phyloP scores from a whole-genome alignment of 306 rosid genomes.

The Notholithocarpus densiflorus region DNA sequence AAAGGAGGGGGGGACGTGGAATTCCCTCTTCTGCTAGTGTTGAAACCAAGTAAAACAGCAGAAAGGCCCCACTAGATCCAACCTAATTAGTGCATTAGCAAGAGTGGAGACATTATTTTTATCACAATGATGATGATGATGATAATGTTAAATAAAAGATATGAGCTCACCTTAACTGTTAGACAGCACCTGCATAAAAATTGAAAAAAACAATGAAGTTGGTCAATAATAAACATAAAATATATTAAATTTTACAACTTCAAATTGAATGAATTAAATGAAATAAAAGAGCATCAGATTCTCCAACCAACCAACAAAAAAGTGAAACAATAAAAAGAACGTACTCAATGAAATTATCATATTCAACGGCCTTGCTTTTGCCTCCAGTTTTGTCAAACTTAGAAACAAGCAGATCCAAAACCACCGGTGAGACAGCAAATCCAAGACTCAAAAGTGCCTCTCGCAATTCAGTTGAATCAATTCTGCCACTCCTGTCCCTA shows the following conservation, averaged over 20 bases:
- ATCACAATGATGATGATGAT: conserved; percentile 6
- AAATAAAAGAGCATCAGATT: background rate
- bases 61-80: background rate
- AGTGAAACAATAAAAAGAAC: background rate
- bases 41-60: background rate
- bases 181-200: conserved; percentile 87
- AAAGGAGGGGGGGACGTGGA: background rate
- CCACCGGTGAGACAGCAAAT: conserved; percentile 67
- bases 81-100: background rate
- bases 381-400: conserved; percentile 97
- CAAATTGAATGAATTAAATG: background rate
- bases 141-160: background rate
- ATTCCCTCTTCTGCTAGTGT: background rate
- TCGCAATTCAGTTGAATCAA: conserved; percentile 67
- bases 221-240: background rate
- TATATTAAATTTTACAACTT: background rate
- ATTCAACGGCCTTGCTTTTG: conserved; percentile 69
- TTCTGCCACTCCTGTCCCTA: conserved; percentile 86
- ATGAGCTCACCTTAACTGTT: conserved; percentile 81
- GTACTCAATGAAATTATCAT: conserved; percentile 94
- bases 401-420: conserved; percentile 83
- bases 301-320: background rate
- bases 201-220: conserved; percentile 1
- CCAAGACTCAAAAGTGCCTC: conserved; percentile 90
- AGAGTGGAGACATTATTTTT: background rate